Percentiles rank a stretch among this genome's conserved stretches.
Evolutionary conservation across 1,284 basidiomycete genomes (phyloP).

Genomic region (Rhodotorula sp.): DNA sequence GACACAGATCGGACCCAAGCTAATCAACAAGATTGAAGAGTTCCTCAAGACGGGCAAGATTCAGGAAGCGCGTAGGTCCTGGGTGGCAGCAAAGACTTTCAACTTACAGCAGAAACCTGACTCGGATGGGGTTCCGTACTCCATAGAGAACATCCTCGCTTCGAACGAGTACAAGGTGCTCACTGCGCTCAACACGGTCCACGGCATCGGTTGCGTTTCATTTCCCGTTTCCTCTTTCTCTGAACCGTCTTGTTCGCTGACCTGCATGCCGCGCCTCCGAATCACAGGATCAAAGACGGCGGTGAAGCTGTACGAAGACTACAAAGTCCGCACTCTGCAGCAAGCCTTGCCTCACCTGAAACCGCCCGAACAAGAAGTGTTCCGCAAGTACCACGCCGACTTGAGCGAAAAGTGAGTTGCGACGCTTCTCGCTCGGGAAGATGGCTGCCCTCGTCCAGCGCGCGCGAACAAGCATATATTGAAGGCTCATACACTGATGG

Average conservation of each 20-base stretch:
- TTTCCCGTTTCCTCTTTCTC: neutral
- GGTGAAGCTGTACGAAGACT: slow-evolving; percentile 1
- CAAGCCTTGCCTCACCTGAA: neutral
- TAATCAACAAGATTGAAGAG: slow-evolving; percentile 59
- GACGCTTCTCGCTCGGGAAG: too few species aligned
- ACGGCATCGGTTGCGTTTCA: slow-evolving; percentile 60
- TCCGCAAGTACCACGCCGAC: slow-evolving; percentile 14
- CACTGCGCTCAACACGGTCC: slow-evolving; percentile 48
- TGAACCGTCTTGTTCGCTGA: neutral
- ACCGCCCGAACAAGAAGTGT: neutral
- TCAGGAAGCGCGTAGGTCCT: slow-evolving; percentile 56
- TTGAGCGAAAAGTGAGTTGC: slow-evolving; percentile 11
- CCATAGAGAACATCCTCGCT: neutral
- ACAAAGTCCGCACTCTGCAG: slow-evolving; percentile 1
- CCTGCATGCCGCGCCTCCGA: neutral
- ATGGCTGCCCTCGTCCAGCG: neutral
- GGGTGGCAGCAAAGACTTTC: too few species aligned
- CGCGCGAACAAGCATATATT: too few species aligned
- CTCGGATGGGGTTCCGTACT: too few species aligned
- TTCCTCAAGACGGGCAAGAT: slow-evolving; percentile 60
- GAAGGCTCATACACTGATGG: too few species aligned
- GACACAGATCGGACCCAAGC: slow-evolving; percentile 35
- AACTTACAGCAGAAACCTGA: too few species aligned
- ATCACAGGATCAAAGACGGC: neutral
- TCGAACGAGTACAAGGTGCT: neutral